Evolutionary conservation across 2,329 filamentous ascomycete species (phyloP).

Genomic region (Cercospora nicotianae): DNA sequence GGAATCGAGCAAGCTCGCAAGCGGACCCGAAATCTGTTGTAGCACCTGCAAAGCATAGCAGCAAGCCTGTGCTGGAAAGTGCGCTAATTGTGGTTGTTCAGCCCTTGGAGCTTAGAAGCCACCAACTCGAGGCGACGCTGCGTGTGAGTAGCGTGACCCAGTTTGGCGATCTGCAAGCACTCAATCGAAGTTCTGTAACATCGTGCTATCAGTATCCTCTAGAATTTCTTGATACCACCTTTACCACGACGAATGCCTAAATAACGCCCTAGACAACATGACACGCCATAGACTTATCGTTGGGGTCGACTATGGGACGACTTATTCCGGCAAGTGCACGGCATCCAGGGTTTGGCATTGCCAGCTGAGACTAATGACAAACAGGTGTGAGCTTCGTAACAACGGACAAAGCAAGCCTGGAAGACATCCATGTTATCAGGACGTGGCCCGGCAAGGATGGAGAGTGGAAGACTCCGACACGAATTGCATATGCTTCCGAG

Average conservation of each 20-base stretch:
- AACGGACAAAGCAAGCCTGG: constrained; percentile 21
- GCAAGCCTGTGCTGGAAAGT: not conserved
- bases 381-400: constrained; percentile 23
- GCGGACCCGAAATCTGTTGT: not conserved
- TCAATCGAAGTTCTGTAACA: not conserved
- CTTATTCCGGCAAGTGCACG: not conserved
- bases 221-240: not conserved
- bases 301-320: constrained; percentile 22
- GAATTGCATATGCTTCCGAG: constrained; percentile 22
- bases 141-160: not conserved
- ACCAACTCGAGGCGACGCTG: not conserved
- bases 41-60: not conserved
- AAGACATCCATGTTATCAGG: constrained; percentile 22
- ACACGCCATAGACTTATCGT: constrained; percentile 20
- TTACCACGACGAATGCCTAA: not conserved
- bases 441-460: constrained; percentile 20
- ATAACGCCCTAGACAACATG: not conserved
- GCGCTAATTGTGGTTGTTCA: not conserved
- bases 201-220: not conserved
- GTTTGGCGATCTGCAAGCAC: not conserved
- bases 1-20: not conserved
- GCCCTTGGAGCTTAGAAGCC: not conserved
- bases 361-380: constrained; percentile 6
- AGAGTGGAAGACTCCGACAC: constrained; percentile 23
- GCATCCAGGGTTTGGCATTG: not conserved